Base-by-base conservation (phyloP, 202 grass and related monocot genomes). In the Saccharum hybrid region DNA sequence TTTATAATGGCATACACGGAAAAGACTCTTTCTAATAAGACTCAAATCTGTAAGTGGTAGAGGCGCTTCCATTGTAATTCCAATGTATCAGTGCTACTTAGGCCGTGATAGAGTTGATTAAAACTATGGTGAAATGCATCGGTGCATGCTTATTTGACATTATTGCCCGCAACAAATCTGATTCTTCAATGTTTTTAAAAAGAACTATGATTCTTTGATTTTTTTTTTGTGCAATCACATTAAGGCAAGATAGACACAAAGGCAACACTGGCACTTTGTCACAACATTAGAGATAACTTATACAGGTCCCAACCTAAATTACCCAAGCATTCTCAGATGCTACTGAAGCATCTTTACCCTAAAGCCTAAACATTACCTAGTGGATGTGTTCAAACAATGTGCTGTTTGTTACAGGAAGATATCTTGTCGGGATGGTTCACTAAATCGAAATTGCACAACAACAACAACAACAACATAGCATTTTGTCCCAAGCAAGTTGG, bases 201-300 rank as follows among this genome's bases (percentile, higher is more conserved):
- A n/a, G 23, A 33, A 10, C 1, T 70, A 14, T 36, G 28, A 54
- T 36, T 57, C 16, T 56, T 54, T n/a, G 4, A 51, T 51, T 19
- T 26, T 37, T 11, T 16, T 66, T 36, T 48, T 1, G n/a, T 15
- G 48, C 45, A 26, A 23, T 51, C 42, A 76, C 64, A 42, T 45
- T 15, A n/a, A 40, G 15, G 22, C 19, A 59, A n/a, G 4, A 54
- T 15, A 71, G 9, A 23, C 39, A 39, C 10, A 46, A 73, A 9
- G 21, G 74, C 54, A 63, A 2, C 22, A 82, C 0, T 49, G 15
- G 3, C 10, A 46, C 30, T 13, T n/a, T 48, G 43, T 59, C 26
- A 57, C 26, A 66, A 60, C 19, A 78, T 41, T 57, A 63, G 16
- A 67, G n/a, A 67, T 48, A 11, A 72, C 52, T 85, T 16, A 75